Percentiles rank a stretch among this genome's conserved stretches.
These are phyloP conservation scores for Curvularia eragrostidis DNA, from an alignment of 2,329 filamentous ascomycete genomes.

Conservation along the genomic window DNA sequence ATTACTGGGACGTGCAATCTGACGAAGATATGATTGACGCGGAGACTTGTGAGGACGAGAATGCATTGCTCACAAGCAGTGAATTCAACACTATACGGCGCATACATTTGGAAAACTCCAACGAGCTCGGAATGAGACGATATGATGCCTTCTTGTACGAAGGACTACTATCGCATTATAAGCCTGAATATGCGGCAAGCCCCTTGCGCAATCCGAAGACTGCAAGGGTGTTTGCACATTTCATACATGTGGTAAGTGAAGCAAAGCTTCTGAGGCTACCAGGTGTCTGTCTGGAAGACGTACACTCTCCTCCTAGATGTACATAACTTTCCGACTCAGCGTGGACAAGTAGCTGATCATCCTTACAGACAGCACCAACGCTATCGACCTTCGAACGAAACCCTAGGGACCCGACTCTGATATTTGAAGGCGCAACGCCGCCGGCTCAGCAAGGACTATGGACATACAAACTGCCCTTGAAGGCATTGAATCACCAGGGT, in stretches of 20 bases:
- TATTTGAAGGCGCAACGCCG: slow-evolving; percentile 60
- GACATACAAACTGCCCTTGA: slow-evolving; percentile 78
- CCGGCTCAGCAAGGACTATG: slow-evolving; percentile 55
- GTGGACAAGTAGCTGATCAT: slow-evolving; percentile 13
- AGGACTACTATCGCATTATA: slow-evolving; percentile 55
- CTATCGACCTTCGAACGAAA: slow-evolving; percentile 89
- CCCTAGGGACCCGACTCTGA: slow-evolving; percentile 72
- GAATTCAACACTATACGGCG: slow-evolving; percentile 49
- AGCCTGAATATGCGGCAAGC: slow-evolving; percentile 56
- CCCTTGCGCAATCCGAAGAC: slow-evolving; percentile 83
- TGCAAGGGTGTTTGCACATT: slow-evolving; percentile 86
- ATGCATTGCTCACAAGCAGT: slow-evolving; percentile 32
- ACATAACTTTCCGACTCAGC: not conserved
- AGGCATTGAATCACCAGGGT: slow-evolving; percentile 83
- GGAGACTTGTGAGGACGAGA: slow-evolving; percentile 30
- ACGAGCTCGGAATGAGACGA: slow-evolving; percentile 48
- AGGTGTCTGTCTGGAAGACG: not conserved
- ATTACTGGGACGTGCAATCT: slow-evolving; percentile 58
- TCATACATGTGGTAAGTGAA: slow-evolving; percentile 71
- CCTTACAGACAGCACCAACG: slow-evolving; percentile 71
- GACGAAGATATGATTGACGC: slow-evolving; percentile 54
- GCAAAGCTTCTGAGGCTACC: not conserved
- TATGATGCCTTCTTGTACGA: slow-evolving; percentile 58
- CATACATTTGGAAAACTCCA: slow-evolving; percentile 46
- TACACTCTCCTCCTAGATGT: not conserved